Conservation (phyloP, 75 land plant genomes). For the Larix kaempferi region DNA sequence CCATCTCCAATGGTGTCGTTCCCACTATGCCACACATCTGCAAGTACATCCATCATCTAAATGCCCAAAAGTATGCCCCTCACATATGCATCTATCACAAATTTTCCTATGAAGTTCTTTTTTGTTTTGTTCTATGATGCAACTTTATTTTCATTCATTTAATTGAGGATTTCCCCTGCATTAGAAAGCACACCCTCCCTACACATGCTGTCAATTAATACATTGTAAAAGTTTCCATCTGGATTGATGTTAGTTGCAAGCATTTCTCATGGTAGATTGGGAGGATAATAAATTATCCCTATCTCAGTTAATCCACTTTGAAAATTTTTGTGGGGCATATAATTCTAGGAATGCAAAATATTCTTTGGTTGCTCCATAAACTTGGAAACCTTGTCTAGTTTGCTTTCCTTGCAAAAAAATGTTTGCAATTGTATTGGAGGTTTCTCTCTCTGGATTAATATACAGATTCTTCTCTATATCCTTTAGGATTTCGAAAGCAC, state of each 20-base stretch:
- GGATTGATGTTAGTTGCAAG: slow-evolving; percentile 40
- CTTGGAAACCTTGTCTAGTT: slow-evolving; percentile 51
- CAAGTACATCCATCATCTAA: too few species aligned
- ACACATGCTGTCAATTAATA: slow-evolving; percentile 61
- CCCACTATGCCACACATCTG: too few species aligned
- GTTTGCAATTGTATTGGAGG: slow-evolving; percentile 59
- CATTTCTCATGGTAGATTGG: slow-evolving; percentile 62
- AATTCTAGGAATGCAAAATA: slow-evolving; percentile 22
- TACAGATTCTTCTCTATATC: slow-evolving; percentile 60
- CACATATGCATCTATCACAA: too few species aligned
- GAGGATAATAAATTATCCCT: slow-evolving; percentile 47
- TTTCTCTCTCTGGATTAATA: slow-evolving; percentile 55
- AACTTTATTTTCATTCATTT: slow-evolving; percentile 48
- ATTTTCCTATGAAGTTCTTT: too few species aligned
- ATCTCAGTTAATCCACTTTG: slow-evolving; percentile 50
- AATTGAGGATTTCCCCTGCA: slow-evolving; percentile 47
- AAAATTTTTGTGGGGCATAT: slow-evolving; percentile 63
- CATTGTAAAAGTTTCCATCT: slow-evolving; percentile 46
- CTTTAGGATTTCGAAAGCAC: slow-evolving; percentile 55
- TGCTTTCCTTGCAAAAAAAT: slow-evolving; percentile 64
- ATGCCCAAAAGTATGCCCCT: too few species aligned
- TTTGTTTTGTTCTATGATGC: slow-evolving; percentile 52
- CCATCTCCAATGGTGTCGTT: too few species aligned
- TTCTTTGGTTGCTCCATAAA: slow-evolving; percentile 50
- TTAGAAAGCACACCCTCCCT: slow-evolving; percentile 59